A percentile compares a stretch with the other conserved stretches of the same genome.
phyloP scores from a whole-genome alignment of 129 eudicot species.

The Arctium minus region DNA sequence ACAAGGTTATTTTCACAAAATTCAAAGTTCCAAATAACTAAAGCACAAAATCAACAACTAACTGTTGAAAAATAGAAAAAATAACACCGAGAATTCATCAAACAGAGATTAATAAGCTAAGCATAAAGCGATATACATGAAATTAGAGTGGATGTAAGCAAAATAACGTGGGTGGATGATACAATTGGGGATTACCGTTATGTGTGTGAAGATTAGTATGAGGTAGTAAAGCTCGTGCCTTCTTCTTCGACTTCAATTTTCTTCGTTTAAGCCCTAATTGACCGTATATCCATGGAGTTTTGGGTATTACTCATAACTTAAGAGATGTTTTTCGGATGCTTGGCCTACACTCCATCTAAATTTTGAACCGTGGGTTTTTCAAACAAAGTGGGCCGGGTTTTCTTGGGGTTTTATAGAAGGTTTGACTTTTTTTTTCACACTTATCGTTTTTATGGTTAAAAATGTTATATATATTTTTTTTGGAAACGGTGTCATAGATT shows the following conservation, averaged over 20 bases:
- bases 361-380: background rate
- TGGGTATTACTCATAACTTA: background rate
- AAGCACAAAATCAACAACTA: background rate
- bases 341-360: background rate
- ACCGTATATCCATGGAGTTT: background rate
- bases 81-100: background rate
- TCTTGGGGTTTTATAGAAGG: background rate
- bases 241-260: background rate
- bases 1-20: background rate
- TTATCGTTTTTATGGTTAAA: too few relatives aligned
- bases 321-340: background rate
- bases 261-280: background rate
- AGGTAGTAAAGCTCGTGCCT: background rate
- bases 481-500: too few relatives aligned
- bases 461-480: too few relatives aligned
- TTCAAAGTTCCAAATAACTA: background rate
- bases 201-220: background rate
- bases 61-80: background rate
- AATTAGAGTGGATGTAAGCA: background rate
- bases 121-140: background rate
- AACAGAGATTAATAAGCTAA: background rate
- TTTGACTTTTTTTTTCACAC: too few relatives aligned
- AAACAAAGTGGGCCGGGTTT: background rate
- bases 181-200: background rate
- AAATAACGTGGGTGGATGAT: background rate